Conservation (phyloP, 176 grass and related monocot genomes). For the Cocos nucifera region DNA sequence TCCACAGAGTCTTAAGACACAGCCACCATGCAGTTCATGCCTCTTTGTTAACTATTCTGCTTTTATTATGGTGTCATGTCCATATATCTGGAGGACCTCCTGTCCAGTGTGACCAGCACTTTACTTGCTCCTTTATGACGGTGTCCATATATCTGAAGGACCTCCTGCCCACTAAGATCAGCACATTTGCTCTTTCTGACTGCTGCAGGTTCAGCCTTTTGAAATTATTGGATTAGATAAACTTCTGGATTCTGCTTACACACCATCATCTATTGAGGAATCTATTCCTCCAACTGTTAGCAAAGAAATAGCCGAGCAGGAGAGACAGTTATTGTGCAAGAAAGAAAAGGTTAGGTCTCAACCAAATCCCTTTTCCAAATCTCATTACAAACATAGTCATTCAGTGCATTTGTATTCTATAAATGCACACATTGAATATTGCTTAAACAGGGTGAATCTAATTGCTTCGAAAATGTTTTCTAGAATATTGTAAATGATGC, state of each 20-base stretch:
- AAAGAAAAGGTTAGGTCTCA: conserved; percentile 26
- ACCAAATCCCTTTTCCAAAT: not conserved
- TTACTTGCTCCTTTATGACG: too few relatives aligned
- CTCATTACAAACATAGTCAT: not conserved
- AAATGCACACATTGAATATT: not conserved
- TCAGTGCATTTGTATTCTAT: conserved; percentile 7
- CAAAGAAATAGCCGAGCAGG: conserved; percentile 31
- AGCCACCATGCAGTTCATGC: too few relatives aligned
- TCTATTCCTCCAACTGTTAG: conserved; percentile 17
- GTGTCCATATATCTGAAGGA: too few relatives aligned
- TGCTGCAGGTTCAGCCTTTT: conserved; percentile 56
- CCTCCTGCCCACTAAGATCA: too few relatives aligned
- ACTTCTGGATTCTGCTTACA: conserved; percentile 37
- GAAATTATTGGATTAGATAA: conserved; percentile 85
- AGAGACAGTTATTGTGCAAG: conserved; percentile 31
- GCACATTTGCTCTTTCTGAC: conserved; percentile 9
- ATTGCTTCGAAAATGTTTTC: conserved; percentile 8
- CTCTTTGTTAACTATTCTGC: too few relatives aligned
- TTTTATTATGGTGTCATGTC: too few relatives aligned
- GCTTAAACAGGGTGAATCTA: conserved; percentile 9
- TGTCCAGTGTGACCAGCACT: too few relatives aligned
- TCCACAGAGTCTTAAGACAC: too few relatives aligned
- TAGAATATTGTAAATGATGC: conserved; percentile 45
- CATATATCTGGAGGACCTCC: too few relatives aligned
- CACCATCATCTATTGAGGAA: conserved; percentile 33